Base-by-base conservation (phyloP, 2,329 filamentous ascomycete species). In the Biscogniauxia mediterranea region DNA sequence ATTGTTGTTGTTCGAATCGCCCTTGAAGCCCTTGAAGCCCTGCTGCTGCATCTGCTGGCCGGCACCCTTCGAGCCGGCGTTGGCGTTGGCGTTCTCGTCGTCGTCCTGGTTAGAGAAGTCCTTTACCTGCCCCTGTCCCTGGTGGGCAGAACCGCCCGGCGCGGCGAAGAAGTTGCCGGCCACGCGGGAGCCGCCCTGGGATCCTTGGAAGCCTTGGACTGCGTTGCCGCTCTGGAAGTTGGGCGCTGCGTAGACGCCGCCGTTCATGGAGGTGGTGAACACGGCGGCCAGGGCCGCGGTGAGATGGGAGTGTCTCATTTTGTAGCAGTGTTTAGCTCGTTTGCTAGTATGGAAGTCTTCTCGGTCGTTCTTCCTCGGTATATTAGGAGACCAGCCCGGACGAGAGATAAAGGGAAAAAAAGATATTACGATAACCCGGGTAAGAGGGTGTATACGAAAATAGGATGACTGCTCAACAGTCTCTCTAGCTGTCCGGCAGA, bases 241-340 rank as follows among this genome's bases (percentile, higher is more conserved):
- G 28, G 59, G 66, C 17, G 60, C 63, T 25, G 67, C 68, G 55
- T 63, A 53, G n/a, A 63, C 61, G n/a, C 61, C 54, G 21, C 17
- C 23, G 55, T 20, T 42, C 11, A 54, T 11, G 52, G 26, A n/a
- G 52, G 62, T 60, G 20, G 61, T 61, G 28, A 68, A 53, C 5
- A 63, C 58, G 52, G 67, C 17, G 51, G 61, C 64, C 11, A 69
- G 20, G 19, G 61, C 57, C 28, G 62, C 54, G 26, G 64, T 54
- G 26, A 68, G 15, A 55, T 64, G 52, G 42, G 59, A 50, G n/a
- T 65, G 66, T 51, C 61, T 69, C 68, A 70, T 69, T 26, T 58
- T 68, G 60, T 21, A 17, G 25, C 38, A 11, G 20, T 5, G 15
- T 19, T 21, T 8, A 32, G 11, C 7, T 32, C 28, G 28, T 32